Evolutionary conservation across 2,329 filamentous ascomycete genomes (phyloP).

Genomic region (Camillea tinctor): DNA sequence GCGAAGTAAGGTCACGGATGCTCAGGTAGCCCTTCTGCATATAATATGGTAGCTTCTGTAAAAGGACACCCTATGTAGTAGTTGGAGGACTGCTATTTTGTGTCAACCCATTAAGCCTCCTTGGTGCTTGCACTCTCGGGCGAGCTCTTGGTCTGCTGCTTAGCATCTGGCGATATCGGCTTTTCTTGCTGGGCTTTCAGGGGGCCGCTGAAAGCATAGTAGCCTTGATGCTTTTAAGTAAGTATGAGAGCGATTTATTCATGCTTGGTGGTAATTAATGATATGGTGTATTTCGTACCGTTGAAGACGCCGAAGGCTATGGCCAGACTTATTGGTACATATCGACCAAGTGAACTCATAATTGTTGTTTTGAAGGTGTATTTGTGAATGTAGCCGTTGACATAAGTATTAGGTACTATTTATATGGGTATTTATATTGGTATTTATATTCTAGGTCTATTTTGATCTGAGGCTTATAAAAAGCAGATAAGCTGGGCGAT

Average conservation of each 20-base stretch:
- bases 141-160: slow-evolving; percentile 5
- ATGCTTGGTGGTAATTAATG: neutral
- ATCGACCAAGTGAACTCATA: slow-evolving; percentile 21
- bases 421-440: neutral
- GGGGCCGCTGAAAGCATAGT: slow-evolving; percentile 16
- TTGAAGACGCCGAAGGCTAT: slow-evolving; percentile 27
- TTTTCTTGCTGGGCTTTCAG: slow-evolving; percentile 12
- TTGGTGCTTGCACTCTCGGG: slow-evolving; percentile 1
- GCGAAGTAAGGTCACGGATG: too few species aligned
- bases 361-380: neutral
- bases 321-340: slow-evolving; percentile 23
- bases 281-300: slow-evolving; percentile 19
- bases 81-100: too few species aligned
- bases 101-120: neutral
- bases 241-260: slow-evolving; percentile 3
- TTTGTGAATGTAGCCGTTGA: neutral
- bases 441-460: too few species aligned
- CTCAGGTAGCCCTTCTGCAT: too few species aligned
- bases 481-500: too few species aligned
- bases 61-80: too few species aligned
- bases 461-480: too few species aligned
- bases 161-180: neutral
- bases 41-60: too few species aligned
- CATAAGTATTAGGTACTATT: neutral
- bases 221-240: slow-evolving; percentile 12